Conservation (phyloP, 2,329 filamentous ascomycete genomes). For the Ophiostoma australiae region DNA sequence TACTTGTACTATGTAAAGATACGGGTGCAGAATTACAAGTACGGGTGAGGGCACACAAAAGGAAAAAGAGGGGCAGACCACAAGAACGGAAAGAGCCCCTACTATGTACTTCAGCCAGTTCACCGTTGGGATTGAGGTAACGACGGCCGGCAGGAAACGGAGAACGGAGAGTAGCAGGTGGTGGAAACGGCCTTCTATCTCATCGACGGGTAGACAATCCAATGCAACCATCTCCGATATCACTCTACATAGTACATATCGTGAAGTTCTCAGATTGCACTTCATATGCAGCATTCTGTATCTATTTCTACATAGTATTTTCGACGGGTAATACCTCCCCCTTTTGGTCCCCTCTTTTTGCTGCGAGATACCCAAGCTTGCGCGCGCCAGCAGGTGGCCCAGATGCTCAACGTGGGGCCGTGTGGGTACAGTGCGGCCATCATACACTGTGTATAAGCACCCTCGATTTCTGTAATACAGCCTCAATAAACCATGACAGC, state of each 20-base stretch:
- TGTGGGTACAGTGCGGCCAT: constrained; percentile 2
- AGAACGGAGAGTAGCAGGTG: not conserved
- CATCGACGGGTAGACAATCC: not conserved
- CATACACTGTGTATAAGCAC: not conserved
- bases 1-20: not conserved
- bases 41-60: constrained; percentile 14
- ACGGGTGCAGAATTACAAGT: not conserved
- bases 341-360: constrained; percentile 15
- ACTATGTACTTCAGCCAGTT: not conserved
- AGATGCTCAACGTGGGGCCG: constrained; percentile 13
- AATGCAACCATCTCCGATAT: not conserved
- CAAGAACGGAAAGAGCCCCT: constrained; percentile 6
- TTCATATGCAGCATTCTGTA: not conserved
- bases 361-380: constrained; percentile 14
- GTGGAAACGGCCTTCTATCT: not conserved
- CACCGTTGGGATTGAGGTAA: not conserved
- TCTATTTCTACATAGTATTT: not conserved
- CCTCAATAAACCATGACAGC: not conserved
- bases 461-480: not conserved
- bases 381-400: constrained; percentile 15
- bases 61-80: constrained; percentile 10
- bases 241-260: not conserved
- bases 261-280: not conserved
- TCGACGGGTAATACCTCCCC: constrained; percentile 11
- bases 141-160: constrained; percentile 8